Percentiles rank a stretch among this genome's conserved stretches.
Evolutionary conservation across 2,329 filamentous ascomycete species (phyloP).

Genomic region (Sporothrix humicola): DNA sequence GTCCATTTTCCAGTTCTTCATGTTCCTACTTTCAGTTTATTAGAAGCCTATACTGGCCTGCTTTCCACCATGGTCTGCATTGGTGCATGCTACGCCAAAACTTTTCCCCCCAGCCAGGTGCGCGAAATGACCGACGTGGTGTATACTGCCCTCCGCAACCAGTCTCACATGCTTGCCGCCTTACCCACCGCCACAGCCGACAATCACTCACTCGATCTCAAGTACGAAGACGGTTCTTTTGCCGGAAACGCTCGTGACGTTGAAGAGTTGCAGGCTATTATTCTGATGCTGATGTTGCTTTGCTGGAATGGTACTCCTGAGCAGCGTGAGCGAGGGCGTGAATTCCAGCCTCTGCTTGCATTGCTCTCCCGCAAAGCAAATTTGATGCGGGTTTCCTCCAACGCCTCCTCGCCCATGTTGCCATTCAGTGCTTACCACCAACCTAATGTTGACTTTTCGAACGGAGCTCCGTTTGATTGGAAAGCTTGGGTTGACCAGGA

Average conservation of each 20-base stretch:
- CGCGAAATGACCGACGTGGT: slow-evolving; percentile 71
- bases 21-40: slow-evolving; percentile 71
- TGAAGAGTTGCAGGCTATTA: slow-evolving; percentile 71
- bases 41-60: slow-evolving; percentile 69
- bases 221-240: slow-evolving; percentile 48
- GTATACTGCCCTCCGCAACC: slow-evolving; percentile 62
- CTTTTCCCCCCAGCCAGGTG: slow-evolving; percentile 63
- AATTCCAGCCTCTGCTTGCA: slow-evolving; percentile 63
- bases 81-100: slow-evolving; percentile 75
- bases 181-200: slow-evolving; percentile 46
- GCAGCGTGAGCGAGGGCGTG: slow-evolving; percentile 68
- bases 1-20: slow-evolving; percentile 76
- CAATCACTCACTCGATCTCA: slow-evolving; percentile 43
- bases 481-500: slow-evolving; percentile 72
- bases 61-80: slow-evolving; percentile 73
- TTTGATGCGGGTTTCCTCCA: slow-evolving; percentile 58
- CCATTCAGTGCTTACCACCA: slow-evolving; percentile 59
- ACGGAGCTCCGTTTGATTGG: slow-evolving; percentile 66
- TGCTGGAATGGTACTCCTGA: slow-evolving; percentile 72
- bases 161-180: slow-evolving; percentile 57
- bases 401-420: slow-evolving; percentile 25
- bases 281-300: slow-evolving; percentile 66
- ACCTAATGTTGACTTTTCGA: slow-evolving; percentile 47
- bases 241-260: slow-evolving; percentile 52
- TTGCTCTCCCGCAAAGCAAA: slow-evolving; percentile 62